Percentiles rank a stretch among this genome's conserved stretches.
Evolutionary conservation across 495 filamentous ascomycete species (phyloP).

Genomic region (Hypomontagnella submonticulosa): DNA sequence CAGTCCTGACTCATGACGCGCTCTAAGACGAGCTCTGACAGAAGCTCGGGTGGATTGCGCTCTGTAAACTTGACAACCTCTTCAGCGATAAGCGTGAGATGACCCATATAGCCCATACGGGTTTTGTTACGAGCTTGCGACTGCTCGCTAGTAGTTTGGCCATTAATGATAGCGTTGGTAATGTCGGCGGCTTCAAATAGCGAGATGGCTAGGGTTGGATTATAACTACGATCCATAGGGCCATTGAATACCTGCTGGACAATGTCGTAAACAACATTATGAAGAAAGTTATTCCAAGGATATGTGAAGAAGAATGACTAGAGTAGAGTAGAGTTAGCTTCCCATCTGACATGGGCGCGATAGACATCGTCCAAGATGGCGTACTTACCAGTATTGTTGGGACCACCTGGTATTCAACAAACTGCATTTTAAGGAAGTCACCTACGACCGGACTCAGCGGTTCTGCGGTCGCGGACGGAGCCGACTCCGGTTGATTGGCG

Average conservation of each 20-base stretch:
- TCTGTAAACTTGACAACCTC: slow-evolving; percentile 99
- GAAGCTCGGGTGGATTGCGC: slow-evolving; percentile 86
- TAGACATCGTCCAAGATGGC: not conserved
- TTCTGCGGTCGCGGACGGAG: slow-evolving; percentile 7
- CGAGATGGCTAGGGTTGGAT: slow-evolving; percentile 90
- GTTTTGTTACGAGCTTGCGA: slow-evolving; percentile 84
- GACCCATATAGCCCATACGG: slow-evolving; percentile 97
- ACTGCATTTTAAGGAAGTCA: slow-evolving; percentile 95
- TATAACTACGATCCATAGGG: slow-evolving; percentile 95
- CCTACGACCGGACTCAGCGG: slow-evolving; percentile 84
- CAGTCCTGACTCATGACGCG: slow-evolving; percentile 87
- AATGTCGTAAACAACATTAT: slow-evolving; percentile 99
- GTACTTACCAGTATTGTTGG: slow-evolving; percentile 89
- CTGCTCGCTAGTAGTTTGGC: slow-evolving; percentile 86
- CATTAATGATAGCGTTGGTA: slow-evolving; percentile 90
- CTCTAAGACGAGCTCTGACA: slow-evolving; percentile 85
- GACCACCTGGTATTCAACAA: slow-evolving; percentile 93
- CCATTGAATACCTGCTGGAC: slow-evolving; percentile 99
- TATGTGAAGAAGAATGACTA: slow-evolving; percentile 92
- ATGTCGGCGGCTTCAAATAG: slow-evolving; percentile 90
- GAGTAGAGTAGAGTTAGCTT: slow-evolving; percentile 27
- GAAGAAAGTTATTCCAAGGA: slow-evolving; percentile 99
- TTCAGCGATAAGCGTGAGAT: slow-evolving; percentile 96
- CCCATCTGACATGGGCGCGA: slow-evolving; percentile 1
- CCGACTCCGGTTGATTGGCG: slow-evolving; percentile 31